phyloP scores from a whole-genome alignment of 139 green algal species.

The Zygnema circumcarinatum region DNA sequence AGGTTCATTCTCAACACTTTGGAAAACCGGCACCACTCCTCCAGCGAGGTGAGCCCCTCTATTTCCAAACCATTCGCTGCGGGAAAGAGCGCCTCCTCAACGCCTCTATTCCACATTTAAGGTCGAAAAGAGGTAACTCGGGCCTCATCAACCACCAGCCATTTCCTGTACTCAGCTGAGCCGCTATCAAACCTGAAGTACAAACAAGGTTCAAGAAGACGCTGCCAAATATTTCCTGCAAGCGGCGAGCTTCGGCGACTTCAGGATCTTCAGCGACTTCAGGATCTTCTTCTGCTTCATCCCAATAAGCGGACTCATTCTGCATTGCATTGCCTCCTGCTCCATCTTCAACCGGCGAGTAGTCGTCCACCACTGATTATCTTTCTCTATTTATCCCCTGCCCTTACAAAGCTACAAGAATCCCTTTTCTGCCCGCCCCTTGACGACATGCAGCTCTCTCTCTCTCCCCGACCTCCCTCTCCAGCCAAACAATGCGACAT shows the following conservation, averaged over 20 bases:
- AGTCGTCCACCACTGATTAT: too few species aligned
- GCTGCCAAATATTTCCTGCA: background rate
- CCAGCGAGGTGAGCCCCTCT: background rate
- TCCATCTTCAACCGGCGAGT: too few species aligned
- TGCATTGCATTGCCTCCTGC: too few species aligned
- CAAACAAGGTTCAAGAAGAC: background rate
- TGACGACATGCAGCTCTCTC: too few species aligned
- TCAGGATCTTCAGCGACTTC: too few species aligned
- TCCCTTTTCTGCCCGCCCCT: too few species aligned
- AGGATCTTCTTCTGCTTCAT: background rate
- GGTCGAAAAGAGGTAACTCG: slow-evolving; percentile 27
- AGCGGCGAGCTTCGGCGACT: background rate
- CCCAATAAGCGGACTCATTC: too few species aligned
- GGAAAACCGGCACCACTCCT: background rate
- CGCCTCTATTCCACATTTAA: slow-evolving; percentile 18
- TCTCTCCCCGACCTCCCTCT: too few species aligned
- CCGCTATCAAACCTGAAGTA: background rate
- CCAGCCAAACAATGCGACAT: too few species aligned
- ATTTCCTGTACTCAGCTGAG: background rate
- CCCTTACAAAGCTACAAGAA: too few species aligned
- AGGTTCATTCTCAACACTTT: background rate
- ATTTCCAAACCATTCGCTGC: background rate
- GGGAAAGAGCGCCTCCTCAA: slow-evolving; percentile 16
- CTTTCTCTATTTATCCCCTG: too few species aligned
- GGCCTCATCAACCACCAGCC: slow-evolving; percentile 15